Evolutionary conservation across 1,284 basidiomycete species (phyloP).

Genomic region (Sporisorium graminicola): DNA sequence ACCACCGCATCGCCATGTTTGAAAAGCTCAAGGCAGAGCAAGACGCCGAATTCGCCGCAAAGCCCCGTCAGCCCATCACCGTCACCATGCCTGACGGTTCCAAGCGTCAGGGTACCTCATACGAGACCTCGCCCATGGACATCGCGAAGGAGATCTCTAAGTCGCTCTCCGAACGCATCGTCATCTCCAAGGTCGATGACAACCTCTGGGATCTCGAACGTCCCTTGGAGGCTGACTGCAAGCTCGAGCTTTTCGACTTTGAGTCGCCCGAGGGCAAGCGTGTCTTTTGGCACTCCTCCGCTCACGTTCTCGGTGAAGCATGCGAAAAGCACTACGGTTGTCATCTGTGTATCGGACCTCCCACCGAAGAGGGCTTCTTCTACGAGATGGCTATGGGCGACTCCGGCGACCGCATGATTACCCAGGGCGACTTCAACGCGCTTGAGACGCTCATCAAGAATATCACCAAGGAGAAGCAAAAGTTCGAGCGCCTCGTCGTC

Average conservation of each 20-base stretch:
- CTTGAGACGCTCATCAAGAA: constrained; percentile 89
- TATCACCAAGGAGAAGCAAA: constrained; percentile 96
- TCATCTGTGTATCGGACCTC: constrained; percentile 96
- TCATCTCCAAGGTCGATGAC: constrained; percentile 95
- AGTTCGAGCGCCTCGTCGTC: constrained; percentile 92
- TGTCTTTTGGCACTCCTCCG: constrained; percentile 99
- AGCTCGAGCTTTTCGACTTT: constrained; percentile 90
- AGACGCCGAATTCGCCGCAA: constrained; percentile 83
- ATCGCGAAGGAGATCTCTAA: constrained; percentile 89
- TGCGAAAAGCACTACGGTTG: constrained; percentile 97
- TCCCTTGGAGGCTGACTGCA: constrained; percentile 85
- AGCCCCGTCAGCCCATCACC: constrained; percentile 84
- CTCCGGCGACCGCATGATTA: constrained; percentile 62
- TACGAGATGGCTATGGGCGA: constrained; percentile 85
- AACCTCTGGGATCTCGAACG: constrained; percentile 94
- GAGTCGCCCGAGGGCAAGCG: constrained; percentile 86
- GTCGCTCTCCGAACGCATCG: constrained; percentile 86
- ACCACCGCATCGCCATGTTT: constrained; percentile 89
- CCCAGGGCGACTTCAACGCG: constrained; percentile 82
- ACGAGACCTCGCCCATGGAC: constrained; percentile 96
- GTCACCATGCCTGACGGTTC: constrained; percentile 91
- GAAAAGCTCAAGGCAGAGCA: constrained; percentile 89
- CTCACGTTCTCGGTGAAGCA: constrained; percentile 98
- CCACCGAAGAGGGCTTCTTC: constrained; percentile 98
- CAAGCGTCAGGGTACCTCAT: constrained; percentile 83